Conservation (phyloP, 2,329 filamentous ascomycete species). For the Corinectria fuckeliana region DNA sequence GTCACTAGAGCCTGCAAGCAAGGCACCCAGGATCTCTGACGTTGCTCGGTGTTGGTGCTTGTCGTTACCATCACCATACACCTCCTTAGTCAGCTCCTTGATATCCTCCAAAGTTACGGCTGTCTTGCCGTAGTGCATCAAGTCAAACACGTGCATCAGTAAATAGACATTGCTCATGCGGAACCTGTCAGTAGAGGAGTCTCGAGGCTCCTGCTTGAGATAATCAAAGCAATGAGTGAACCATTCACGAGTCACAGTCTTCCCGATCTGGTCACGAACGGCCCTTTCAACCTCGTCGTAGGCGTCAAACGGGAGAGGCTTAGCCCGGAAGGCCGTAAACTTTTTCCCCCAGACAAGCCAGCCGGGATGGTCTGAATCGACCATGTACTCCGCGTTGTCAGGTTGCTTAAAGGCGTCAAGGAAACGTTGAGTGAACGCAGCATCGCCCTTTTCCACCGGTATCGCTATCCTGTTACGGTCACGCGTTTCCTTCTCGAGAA, state of each 20-base stretch:
- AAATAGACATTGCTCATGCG: slow-evolving; percentile 87
- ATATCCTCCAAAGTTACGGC: slow-evolving; percentile 85
- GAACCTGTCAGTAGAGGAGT: slow-evolving; percentile 82
- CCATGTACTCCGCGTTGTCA: slow-evolving; percentile 75
- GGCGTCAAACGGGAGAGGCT: slow-evolving; percentile 68
- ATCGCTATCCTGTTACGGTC: slow-evolving; percentile 80
- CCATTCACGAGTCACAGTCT: slow-evolving; percentile 82
- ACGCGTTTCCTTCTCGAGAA: slow-evolving; percentile 75
- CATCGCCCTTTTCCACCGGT: slow-evolving; percentile 74
- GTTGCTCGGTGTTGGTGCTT: slow-evolving; percentile 98
- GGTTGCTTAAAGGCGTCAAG: slow-evolving; percentile 78
- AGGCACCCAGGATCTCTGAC: slow-evolving; percentile 86
- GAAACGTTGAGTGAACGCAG: slow-evolving; percentile 79
- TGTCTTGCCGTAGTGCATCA: slow-evolving; percentile 83
- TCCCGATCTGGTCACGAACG: slow-evolving; percentile 80
- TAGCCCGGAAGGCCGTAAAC: slow-evolving; percentile 80
- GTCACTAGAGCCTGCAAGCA: slow-evolving; percentile 82
- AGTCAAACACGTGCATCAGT: slow-evolving; percentile 86
- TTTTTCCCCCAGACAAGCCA: slow-evolving; percentile 96
- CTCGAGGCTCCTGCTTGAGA: slow-evolving; percentile 94
- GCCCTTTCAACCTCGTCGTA: slow-evolving; percentile 84
- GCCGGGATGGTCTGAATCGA: slow-evolving; percentile 90
- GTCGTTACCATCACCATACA: slow-evolving; percentile 92
- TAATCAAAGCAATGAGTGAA: slow-evolving; percentile 87
- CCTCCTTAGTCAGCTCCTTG: slow-evolving; percentile 75